Conservation (phyloP, 2,329 filamentous ascomycete species). For the Chaetomium strumarium region DNA sequence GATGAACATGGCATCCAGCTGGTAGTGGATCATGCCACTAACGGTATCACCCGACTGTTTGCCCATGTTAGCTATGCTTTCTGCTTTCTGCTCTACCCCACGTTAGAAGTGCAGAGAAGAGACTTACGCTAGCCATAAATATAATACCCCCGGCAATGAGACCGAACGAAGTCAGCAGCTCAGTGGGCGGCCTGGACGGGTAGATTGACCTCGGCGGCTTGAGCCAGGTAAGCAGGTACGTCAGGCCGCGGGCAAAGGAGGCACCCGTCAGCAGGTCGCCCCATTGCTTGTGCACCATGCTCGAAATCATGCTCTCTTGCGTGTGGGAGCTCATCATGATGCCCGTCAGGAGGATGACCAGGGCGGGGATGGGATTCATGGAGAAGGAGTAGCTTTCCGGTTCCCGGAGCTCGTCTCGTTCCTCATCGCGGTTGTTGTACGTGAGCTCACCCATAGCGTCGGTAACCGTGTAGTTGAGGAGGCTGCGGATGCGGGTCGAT, state of each 20-base stretch:
- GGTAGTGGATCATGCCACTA: constrained; percentile 66
- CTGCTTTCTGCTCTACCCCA: background rate
- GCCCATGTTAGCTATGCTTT: constrained; percentile 19
- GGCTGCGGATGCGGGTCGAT: constrained; percentile 60
- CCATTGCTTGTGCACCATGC: constrained; percentile 94
- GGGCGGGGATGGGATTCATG: constrained; percentile 79
- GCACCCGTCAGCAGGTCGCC: constrained; percentile 77
- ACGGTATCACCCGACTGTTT: constrained; percentile 68
- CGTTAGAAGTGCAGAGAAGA: background rate
- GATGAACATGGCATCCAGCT: constrained; percentile 85
- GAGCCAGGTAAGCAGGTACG: constrained; percentile 75
- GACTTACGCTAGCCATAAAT: constrained; percentile 82
- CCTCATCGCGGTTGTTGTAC: constrained; percentile 38
- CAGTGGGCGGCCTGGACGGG: constrained; percentile 80
- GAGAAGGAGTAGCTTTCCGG: constrained; percentile 68
- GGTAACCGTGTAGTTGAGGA: constrained; percentile 53
- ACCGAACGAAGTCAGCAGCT: constrained; percentile 82
- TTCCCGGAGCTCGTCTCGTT: constrained; percentile 44
- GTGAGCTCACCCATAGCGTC: constrained; percentile 23
- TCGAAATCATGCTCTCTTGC: constrained; percentile 74
- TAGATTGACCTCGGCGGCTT: constrained; percentile 74
- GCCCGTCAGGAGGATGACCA: constrained; percentile 81
- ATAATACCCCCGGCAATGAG: constrained; percentile 81
- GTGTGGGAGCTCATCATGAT: constrained; percentile 95
- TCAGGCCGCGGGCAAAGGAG: constrained; percentile 68